Conservation (phyloP, 2,329 filamentous ascomycete genomes). For the Camptophora hylomeconis region DNA sequence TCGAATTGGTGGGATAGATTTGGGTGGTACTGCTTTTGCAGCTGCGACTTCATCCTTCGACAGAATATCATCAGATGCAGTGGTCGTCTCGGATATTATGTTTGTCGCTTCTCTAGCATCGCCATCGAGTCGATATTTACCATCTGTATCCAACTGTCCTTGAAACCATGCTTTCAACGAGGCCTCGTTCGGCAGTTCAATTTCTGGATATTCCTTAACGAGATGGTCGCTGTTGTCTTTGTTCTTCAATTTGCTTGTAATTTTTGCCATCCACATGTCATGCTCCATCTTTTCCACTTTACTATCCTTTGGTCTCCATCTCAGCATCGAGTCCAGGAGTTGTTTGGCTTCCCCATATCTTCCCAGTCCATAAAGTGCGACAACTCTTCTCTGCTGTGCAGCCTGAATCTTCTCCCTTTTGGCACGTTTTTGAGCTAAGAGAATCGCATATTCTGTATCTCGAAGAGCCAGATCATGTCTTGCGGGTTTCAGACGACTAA, state of each 20-base stretch:
- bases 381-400: constrained; percentile 68
- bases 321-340: constrained; percentile 48
- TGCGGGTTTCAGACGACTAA: constrained; percentile 47
- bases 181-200: constrained; percentile 30
- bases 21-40: constrained; percentile 28
- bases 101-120: constrained; percentile 4
- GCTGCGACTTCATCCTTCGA: no score
- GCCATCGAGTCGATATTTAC: constrained; percentile 11
- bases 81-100: constrained; percentile 1
- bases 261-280: constrained; percentile 46
- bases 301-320: constrained; percentile 38
- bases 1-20: constrained; percentile 52
- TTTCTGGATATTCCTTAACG: constrained; percentile 41
- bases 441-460: constrained; percentile 56
- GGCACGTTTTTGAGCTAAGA: constrained; percentile 51
- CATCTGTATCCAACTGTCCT: constrained; percentile 18
- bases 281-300: constrained; percentile 13
- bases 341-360: constrained; percentile 63
- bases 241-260: constrained; percentile 37
- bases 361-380: constrained; percentile 57
- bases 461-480: constrained; percentile 51
- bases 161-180: constrained; percentile 24
- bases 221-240: constrained; percentile 32
- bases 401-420: constrained; percentile 64
- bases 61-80: no score